phyloP scores from a whole-genome alignment of 176 grass and related monocot genomes.

The bread wheat (Triticum aestivum) region DNA sequence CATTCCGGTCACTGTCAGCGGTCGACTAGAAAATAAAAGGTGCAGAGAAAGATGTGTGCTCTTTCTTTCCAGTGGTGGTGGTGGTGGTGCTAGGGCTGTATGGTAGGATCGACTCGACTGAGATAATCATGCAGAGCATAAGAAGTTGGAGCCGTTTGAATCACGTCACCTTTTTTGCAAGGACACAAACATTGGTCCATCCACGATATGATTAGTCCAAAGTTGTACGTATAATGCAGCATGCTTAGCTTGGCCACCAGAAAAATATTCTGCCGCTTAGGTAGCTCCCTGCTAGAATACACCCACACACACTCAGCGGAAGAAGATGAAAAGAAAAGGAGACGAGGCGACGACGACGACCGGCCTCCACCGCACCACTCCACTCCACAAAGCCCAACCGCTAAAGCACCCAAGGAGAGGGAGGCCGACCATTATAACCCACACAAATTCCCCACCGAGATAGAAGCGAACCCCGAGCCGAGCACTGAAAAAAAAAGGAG shows the following conservation, averaged over 20 bases:
- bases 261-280: not conserved
- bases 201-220: not conserved
- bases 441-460: slow-evolving; percentile 14
- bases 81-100: not conserved
- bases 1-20: not conserved
- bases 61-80: not conserved
- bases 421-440: slow-evolving; percentile 44
- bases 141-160: slow-evolving; percentile 36
- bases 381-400: slow-evolving; percentile 3
- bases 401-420: not conserved
- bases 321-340: not conserved
- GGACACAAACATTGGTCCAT: not conserved
- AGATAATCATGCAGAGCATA: not conserved
- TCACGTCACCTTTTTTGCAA: slow-evolving; percentile 42
- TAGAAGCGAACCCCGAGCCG: too few species aligned
- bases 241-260: not conserved
- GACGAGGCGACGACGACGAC: slow-evolving; percentile 29
- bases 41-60: not conserved
- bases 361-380: slow-evolving; percentile 19
- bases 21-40: not conserved
- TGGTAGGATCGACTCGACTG: not conserved
- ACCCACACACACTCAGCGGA: not conserved
- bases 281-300: slow-evolving; percentile 4
- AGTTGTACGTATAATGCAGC: not conserved
- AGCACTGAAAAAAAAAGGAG: not conserved